Base-by-base conservation (phyloP, 148 eudicot species). In the Vaccinium darrowii region DNA sequence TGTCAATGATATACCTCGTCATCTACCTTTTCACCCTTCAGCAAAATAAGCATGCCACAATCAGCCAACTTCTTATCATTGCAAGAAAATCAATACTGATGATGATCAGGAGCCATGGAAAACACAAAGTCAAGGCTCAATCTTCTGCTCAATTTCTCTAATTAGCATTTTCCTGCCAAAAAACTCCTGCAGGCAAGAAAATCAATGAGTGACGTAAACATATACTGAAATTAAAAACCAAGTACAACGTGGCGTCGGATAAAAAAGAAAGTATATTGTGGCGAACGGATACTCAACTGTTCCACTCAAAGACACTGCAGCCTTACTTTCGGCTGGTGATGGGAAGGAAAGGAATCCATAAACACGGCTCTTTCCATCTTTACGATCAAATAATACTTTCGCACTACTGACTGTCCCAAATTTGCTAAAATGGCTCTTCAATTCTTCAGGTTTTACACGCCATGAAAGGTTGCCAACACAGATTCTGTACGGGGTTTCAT, bases 401-500 rank as follows among this genome's bases (percentile, higher is more conserved):
- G 87, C 84, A 82, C 87, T 85, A 75, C 75, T 69, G 43, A 85
- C 84, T 15, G 79, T 75, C 52, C 87, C 87, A 81, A 85, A 85
- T 67, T 85, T 83, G 84, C 76, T 73, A 56, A 85, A 85, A 62
- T 57, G 87, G 52, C 76, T 85, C 65, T 74, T 81, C 87, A 85
- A 85, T 25, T 81, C 87, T 72, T 81, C 87, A 14, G 84, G 87
- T 75, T 60, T 85, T 54, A 62, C 75, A 30, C 75, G 58, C 87
- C 87, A 85, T 8, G 84, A 75, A 81, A 85, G 87, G 76, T 85
- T 85, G 53, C 87, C 87, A 74, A 77, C 87, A 58, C 81, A 85
- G 11, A 85, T 16, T 80, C 81, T 85, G 62, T 47, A 85, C 4
- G 87, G 87, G 49, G 81, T 60, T 80, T 85, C 87, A 74, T 58